A percentile compares a stretch with the other conserved stretches of the same genome.
Conservation (phyloP, 805 yeast genomes). For the Yarrowia divulgata region DNA sequence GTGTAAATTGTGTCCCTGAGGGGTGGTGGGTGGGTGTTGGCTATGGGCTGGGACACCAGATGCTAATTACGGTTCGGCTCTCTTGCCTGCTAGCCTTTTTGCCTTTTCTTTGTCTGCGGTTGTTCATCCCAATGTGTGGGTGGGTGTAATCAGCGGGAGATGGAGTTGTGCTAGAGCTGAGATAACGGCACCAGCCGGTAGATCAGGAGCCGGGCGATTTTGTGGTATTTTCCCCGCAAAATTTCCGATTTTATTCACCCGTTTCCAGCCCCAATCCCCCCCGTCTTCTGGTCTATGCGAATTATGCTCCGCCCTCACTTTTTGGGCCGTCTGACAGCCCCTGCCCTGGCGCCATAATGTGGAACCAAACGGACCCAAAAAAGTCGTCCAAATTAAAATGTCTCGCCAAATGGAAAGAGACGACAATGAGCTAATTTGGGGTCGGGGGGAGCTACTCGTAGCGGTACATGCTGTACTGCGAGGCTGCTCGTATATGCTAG, state of each 20-base stretch:
- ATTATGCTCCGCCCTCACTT: slow-evolving; percentile 29
- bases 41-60: slow-evolving; percentile 28
- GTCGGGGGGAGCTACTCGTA: too few species aligned
- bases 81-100: background rate
- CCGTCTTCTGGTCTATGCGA: background rate
- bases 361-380: background rate
- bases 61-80: slow-evolving; percentile 22
- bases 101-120: slow-evolving; percentile 7
- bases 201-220: background rate
- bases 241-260: background rate
- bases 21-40: slow-evolving; percentile 34
- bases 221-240: background rate
- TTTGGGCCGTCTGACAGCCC: background rate
- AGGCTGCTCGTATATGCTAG: too few species aligned
- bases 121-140: background rate
- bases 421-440: background rate
- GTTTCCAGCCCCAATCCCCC: background rate
- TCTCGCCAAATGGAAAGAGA: background rate
- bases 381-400: background rate
- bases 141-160: background rate
- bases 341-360: slow-evolving; percentile 35
- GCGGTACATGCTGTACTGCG: too few species aligned
- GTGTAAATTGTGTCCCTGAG: slow-evolving; percentile 38
- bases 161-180: too few species aligned
- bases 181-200: too few species aligned